Conservation (phyloP, 148 eudicot species). For the Tetragonia tetragonoides region DNA sequence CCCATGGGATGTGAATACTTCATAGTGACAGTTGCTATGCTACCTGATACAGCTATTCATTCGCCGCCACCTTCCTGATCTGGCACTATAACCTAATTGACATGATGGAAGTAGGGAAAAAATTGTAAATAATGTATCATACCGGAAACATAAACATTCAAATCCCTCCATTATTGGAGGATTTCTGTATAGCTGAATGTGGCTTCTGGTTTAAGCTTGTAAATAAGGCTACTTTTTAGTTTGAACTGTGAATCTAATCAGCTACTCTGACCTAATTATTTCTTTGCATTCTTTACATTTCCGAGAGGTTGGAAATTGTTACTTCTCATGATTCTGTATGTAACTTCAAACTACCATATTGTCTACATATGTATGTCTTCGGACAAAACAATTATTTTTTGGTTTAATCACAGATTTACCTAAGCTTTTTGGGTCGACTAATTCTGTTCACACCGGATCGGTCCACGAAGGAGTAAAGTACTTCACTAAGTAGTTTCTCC, state of each 20-base stretch:
- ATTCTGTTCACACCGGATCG: no score
- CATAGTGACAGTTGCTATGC: constrained; percentile 84
- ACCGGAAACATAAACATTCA: constrained; percentile 14
- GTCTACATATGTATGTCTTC: no score
- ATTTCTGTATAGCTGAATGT: constrained; percentile 28
- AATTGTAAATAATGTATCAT: constrained; percentile 29
- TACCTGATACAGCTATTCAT: constrained; percentile 71
- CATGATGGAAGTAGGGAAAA: constrained; percentile 63
- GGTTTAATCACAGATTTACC: no score
- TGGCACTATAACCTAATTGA: constrained; percentile 41
- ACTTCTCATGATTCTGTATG: no score
- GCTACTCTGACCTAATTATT: not conserved
- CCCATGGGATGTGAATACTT: constrained; percentile 78
- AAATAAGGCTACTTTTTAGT: constrained; percentile 15
- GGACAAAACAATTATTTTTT: no score
- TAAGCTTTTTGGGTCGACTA: no score
- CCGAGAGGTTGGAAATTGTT: no score
- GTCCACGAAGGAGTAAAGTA: no score
- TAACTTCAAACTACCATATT: no score
- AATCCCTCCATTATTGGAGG: not conserved
- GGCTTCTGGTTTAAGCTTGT: constrained; percentile 15
- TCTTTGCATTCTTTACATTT: no score
- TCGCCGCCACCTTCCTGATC: constrained; percentile 84
- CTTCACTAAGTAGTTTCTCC: no score
- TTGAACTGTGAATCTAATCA: constrained; percentile 8